phyloP scores from a whole-genome alignment of 2,329 filamentous ascomycete species.

The Exophiala aquamarina region DNA sequence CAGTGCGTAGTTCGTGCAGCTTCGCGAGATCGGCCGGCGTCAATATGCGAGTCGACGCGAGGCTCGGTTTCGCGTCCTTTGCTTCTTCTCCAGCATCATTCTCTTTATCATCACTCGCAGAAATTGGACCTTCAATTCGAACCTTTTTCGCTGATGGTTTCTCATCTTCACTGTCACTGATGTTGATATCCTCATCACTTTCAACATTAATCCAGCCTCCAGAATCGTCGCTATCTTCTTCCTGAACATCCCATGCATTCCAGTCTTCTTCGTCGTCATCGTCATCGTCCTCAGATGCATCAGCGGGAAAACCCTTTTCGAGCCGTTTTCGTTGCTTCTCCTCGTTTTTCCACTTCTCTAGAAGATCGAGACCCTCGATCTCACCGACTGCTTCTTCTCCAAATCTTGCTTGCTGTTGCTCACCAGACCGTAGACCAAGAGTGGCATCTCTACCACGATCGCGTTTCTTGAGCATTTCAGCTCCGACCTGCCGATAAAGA shows the following conservation, averaged over 20 bases:
- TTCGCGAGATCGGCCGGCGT: slow-evolving; percentile 96
- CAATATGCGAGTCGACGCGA: slow-evolving; percentile 90
- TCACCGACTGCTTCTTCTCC: slow-evolving; percentile 77
- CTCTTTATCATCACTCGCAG: slow-evolving; percentile 37
- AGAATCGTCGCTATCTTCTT: slow-evolving; percentile 66
- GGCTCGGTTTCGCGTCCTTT: slow-evolving; percentile 53
- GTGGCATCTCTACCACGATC: slow-evolving; percentile 90
- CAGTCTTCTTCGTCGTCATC: slow-evolving; percentile 60
- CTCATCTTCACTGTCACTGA: slow-evolving; percentile 74
- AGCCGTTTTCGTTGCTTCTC: slow-evolving; percentile 72
- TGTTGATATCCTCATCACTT: slow-evolving; percentile 73
- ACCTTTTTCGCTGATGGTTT: slow-evolving; percentile 64
- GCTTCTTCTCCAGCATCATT: slow-evolving; percentile 33
- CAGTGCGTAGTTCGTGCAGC: slow-evolving; percentile 79
- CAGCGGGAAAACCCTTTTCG: slow-evolving; percentile 65
- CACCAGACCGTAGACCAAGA: slow-evolving; percentile 74
- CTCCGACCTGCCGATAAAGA: slow-evolving; percentile 86
- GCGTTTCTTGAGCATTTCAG: slow-evolving; percentile 82
- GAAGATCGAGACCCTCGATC: slow-evolving; percentile 87
- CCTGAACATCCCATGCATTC: slow-evolving; percentile 61
- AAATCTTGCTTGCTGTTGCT: slow-evolving; percentile 74
- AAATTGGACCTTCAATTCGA: slow-evolving; percentile 47
- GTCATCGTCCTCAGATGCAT: slow-evolving; percentile 61
- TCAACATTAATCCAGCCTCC: slow-evolving; percentile 92
- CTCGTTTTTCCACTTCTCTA: slow-evolving; percentile 92